Percentiles rank a stretch among this genome's conserved stretches.
These are phyloP conservation scores for Phyllosticta citribraziliensis DNA, from an alignment of 2,329 filamentous ascomycete genomes.

Conservation along the genomic window DNA sequence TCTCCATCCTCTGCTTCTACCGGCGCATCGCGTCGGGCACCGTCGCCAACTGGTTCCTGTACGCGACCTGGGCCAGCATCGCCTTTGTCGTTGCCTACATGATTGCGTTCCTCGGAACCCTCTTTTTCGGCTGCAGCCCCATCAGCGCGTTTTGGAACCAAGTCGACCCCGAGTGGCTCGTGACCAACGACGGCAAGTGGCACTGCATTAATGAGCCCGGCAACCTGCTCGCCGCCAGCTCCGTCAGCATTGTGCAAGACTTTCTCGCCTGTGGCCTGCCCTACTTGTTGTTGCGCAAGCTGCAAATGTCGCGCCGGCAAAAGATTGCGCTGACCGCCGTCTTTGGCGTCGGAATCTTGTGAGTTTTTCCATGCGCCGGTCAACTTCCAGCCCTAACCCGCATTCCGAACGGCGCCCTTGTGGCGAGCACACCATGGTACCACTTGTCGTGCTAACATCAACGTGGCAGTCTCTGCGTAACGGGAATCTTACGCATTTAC, in stretches of 20 bases:
- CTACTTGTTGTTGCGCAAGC: conserved; percentile 34
- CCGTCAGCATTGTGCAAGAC: conserved; percentile 32
- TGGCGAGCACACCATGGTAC: background rate
- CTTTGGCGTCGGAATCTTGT: conserved; percentile 36
- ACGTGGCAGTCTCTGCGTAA: conserved; percentile 21
- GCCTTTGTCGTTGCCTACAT: conserved; percentile 29
- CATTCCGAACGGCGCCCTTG: background rate
- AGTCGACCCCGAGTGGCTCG: conserved; percentile 18
- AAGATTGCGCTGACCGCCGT: conserved; percentile 37
- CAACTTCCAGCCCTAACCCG: background rate
- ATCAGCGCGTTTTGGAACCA: conserved; percentile 32
- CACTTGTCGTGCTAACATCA: background rate
- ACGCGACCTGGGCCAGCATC: conserved; percentile 29
- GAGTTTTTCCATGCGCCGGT: conserved; percentile 10
- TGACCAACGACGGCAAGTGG: background rate
- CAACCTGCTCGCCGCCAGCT: conserved; percentile 29
- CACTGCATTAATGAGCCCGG: conserved; percentile 29
- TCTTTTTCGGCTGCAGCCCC: conserved; percentile 30
- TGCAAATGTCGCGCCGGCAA: conserved; percentile 34
- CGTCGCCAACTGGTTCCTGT: conserved; percentile 27
- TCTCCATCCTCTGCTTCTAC: conserved; percentile 33
- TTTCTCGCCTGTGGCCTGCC: conserved; percentile 33
- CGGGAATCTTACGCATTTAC: conserved; percentile 28
- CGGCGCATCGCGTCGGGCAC: conserved; percentile 29
- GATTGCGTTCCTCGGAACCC: conserved; percentile 26